Conservation (phyloP, 768 basidiomycete species). For the Suillus americanus region DNA sequence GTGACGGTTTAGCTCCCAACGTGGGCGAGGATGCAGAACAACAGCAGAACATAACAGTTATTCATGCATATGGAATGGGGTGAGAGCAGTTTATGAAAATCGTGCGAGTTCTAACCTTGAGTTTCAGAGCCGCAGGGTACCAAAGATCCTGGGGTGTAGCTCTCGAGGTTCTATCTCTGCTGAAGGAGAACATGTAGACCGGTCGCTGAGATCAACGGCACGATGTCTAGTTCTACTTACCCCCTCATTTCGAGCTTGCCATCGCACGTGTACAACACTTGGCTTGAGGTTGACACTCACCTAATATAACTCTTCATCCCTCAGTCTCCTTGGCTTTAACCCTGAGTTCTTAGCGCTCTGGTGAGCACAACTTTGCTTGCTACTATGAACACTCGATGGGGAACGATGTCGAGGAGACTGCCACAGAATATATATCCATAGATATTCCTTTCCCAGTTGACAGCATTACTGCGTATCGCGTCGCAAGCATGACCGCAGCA, state of each 20-base stretch:
- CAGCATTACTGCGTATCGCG: no score
- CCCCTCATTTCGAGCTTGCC: background rate
- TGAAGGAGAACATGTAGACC: conserved; percentile 14
- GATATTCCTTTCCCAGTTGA: no score
- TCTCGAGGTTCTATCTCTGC: conserved; percentile 32
- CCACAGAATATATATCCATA: no score
- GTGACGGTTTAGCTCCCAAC: conserved; percentile 5
- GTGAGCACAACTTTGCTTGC: no score
- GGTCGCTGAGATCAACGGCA: background rate
- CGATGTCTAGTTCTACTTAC: no score
- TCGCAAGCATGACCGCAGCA: no score
- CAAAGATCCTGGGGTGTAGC: conserved; percentile 47
- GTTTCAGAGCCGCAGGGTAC: conserved; percentile 36
- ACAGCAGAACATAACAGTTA: conserved; percentile 33
- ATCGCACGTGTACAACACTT: background rate
- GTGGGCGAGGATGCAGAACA: conserved; percentile 13
- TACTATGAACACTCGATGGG: no score
- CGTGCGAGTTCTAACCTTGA: conserved; percentile 15
- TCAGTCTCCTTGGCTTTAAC: background rate
- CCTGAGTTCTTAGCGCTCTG: background rate
- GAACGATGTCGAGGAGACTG: no score
- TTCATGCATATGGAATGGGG: conserved; percentile 67
- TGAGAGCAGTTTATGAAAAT: conserved; percentile 18
- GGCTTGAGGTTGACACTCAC: background rate
- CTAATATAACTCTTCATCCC: background rate